These are phyloP conservation scores for Coemansia guatemalensis DNA, from an alignment of 192 early-diverging fungal species.

Conservation along the genomic window DNA sequence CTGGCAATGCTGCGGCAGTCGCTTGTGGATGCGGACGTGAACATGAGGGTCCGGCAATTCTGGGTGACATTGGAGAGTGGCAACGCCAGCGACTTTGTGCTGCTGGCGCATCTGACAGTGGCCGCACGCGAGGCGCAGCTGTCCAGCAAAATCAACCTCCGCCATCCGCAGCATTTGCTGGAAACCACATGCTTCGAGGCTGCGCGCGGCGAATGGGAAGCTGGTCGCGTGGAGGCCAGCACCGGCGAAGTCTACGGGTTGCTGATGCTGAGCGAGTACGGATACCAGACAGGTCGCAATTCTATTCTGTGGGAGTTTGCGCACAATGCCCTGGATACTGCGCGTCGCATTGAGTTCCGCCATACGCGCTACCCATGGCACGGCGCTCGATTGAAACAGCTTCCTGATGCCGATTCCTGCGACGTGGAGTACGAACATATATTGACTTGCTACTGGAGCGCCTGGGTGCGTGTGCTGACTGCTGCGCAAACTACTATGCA, in stretches of 20 bases:
- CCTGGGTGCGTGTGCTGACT: slow-evolving; percentile 22
- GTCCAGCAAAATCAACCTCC: background rate
- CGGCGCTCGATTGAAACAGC: slow-evolving; percentile 5
- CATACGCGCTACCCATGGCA: slow-evolving; percentile 30
- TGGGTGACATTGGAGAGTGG: slow-evolving; percentile 38
- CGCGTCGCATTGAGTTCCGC: slow-evolving; percentile 19
- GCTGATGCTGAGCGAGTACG: slow-evolving; percentile 48
- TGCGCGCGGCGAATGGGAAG: slow-evolving; percentile 31
- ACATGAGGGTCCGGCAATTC: slow-evolving; percentile 36
- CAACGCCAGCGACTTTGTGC: slow-evolving; percentile 35
- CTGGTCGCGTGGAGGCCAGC: slow-evolving; percentile 14
- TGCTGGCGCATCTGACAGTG: slow-evolving; percentile 39
- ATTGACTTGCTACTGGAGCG: slow-evolving; percentile 36
- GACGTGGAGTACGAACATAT: slow-evolving; percentile 45
- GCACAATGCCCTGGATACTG: slow-evolving; percentile 13
- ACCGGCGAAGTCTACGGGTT: slow-evolving; percentile 23
- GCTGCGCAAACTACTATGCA: slow-evolving; percentile 29
- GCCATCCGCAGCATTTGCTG: background rate
- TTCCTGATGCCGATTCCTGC: slow-evolving; percentile 6
- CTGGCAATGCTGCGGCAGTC: too few species aligned
- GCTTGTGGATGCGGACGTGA: slow-evolving; percentile 26
- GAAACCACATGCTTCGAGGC: slow-evolving; percentile 28
- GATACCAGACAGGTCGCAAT: slow-evolving; percentile 29
- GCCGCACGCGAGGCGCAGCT: slow-evolving; percentile 28
- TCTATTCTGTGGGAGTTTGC: slow-evolving; percentile 32